Evolutionary conservation across 345 rosid species (phyloP), one percentile per base, ranked within the genome.

Genomic region (Eucalyptus globulus): DNA sequence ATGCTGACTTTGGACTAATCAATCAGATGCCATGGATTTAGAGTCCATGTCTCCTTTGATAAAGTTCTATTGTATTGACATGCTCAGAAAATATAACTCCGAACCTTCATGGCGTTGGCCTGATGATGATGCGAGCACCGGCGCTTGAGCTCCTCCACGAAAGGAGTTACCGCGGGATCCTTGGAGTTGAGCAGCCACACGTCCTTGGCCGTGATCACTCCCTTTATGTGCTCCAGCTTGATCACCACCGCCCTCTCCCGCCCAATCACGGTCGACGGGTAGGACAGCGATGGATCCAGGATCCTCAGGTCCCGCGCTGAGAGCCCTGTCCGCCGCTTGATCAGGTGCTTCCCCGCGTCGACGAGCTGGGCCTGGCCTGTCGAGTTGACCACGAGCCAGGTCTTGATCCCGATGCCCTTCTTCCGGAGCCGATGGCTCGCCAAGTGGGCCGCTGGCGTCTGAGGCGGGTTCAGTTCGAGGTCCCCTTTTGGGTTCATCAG

Each of bases 161-260:
- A 86, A 10, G 69, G 88, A 80, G 72, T 8, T 16, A 86, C 88
- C 16, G 76, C 69, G 2, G 81, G 80, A 87, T 89, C 90, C 40
- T 51, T 72, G 31, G 86, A 86, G 58, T 89, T 89, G 62, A 89
- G 45, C 53, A 89, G 88, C 83, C 87, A 87, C 40, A 89, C 90
- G 83, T 89, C 88, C 76, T 89, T 69, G 13, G 90, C 90, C 13
- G 90, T 89, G 56, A 89, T 89, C 31, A 89, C 49, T 31, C 90
- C 87, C 9, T 53, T 87, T 67, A 89, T 89, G 56, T 89, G 88
- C 90, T 89, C 90, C 49, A 89, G 80, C 34, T 89, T 89, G 43
- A 89, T 87, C 22, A 89, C 87, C 58, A 89, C 31, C 40, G 89
- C 89, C 43, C 26, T 89, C 89, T 87, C 87, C 58, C 87, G 80